These are phyloP conservation scores for Glonium stellatum DNA, from an alignment of 495 filamentous ascomycete species.

Conservation along the genomic window DNA sequence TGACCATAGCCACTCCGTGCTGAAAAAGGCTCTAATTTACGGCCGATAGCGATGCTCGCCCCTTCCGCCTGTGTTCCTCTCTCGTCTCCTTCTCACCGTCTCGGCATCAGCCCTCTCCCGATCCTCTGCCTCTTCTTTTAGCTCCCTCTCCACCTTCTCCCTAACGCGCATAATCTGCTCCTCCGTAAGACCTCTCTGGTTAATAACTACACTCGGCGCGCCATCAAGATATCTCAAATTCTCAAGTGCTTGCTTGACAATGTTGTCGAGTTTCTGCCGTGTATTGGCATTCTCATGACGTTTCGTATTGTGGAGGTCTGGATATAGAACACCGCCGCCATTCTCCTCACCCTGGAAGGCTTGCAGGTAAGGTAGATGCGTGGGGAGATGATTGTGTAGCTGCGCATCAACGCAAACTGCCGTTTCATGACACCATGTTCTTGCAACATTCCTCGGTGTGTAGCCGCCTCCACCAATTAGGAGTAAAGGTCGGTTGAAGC, in stretches of 20 bases:
- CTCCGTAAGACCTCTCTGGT: slow-evolving; percentile 68
- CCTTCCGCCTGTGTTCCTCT: slow-evolving; percentile 35
- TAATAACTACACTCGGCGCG: slow-evolving; percentile 80
- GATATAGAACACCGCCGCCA: slow-evolving; percentile 59
- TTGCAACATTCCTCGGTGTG: slow-evolving; percentile 93
- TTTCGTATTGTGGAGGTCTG: slow-evolving; percentile 54
- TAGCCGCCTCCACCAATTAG: slow-evolving; percentile 94
- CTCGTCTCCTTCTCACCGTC: slow-evolving; percentile 37
- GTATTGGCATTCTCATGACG: slow-evolving; percentile 73
- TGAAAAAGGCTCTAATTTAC: too few species aligned
- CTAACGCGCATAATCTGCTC: slow-evolving; percentile 54
- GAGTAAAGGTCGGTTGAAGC: slow-evolving; percentile 66
- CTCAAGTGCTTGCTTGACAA: slow-evolving; percentile 69
- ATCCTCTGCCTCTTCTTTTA: slow-evolving; percentile 63
- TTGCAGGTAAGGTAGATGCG: slow-evolving; percentile 34
- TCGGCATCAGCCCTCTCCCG: slow-evolving; percentile 46
- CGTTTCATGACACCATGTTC: slow-evolving; percentile 95
- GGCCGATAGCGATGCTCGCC: slow-evolving; percentile 21
- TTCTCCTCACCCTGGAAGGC: slow-evolving; percentile 35
- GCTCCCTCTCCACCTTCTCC: slow-evolving; percentile 70
- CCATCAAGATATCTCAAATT: slow-evolving; percentile 78
- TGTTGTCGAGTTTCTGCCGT: slow-evolving; percentile 62
- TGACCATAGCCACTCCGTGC: too few species aligned
- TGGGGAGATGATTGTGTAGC: slow-evolving; percentile 34
- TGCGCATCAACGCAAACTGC: slow-evolving; percentile 68